Conservation (phyloP, 192 early-diverging fungal species). For the Entomortierella lignicola region DNA sequence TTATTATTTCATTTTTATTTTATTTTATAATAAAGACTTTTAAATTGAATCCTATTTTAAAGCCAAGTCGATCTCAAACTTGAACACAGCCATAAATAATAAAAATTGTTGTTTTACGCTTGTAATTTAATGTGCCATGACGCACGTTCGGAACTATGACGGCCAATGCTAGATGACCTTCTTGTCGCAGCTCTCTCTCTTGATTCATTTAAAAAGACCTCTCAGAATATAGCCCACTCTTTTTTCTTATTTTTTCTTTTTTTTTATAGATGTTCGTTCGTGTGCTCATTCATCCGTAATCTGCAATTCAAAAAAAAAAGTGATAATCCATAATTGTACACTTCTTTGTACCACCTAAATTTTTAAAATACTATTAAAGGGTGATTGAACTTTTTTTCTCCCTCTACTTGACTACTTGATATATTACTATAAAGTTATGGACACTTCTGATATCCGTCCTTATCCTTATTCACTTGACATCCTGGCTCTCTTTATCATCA, state of each 20-base stretch:
- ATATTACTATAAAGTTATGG: too few relatives aligned
- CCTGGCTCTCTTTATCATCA: too few relatives aligned
- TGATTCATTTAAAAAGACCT: too few relatives aligned
- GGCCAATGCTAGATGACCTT: background rate
- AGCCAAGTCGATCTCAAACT: background rate
- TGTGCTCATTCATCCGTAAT: slow-evolving; percentile 1
- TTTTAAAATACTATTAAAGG: background rate
- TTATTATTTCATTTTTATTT: too few relatives aligned
- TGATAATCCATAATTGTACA: background rate
- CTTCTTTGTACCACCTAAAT: slow-evolving; percentile 2
- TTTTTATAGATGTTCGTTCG: background rate
- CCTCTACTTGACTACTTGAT: background rate
- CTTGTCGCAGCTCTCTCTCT: background rate
- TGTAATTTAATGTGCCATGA: background rate
- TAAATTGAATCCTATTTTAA: too few relatives aligned
- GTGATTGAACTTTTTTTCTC: too few relatives aligned
- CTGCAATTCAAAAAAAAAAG: background rate
- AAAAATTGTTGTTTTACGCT: background rate
- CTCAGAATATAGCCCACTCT: too few relatives aligned
- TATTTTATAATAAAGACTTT: too few relatives aligned
- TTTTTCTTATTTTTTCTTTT: slow-evolving; percentile 8
- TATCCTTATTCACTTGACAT: too few relatives aligned
- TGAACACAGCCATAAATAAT: background rate
- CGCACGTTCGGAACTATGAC: background rate
- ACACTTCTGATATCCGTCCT: too few relatives aligned